Evolutionary conservation across 345 rosid species (phyloP).

Genomic region (Gossypium bickii): DNA sequence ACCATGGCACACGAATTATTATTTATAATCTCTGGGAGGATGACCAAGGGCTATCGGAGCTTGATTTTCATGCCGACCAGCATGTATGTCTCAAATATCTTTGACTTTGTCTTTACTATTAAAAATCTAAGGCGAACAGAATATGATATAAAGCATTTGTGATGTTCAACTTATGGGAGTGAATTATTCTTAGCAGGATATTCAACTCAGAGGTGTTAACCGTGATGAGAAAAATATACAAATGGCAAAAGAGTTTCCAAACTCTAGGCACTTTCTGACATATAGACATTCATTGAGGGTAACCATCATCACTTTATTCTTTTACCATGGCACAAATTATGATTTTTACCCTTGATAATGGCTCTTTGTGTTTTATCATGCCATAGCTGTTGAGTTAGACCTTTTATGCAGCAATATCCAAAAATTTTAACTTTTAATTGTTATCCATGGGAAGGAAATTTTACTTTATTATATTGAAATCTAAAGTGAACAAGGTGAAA

Average conservation of each 20-base stretch:
- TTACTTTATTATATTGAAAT: no score
- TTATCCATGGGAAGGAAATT: no score
- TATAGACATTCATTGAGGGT: conserved; percentile 93
- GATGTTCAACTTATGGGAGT: conserved; percentile 3
- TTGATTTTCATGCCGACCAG: conserved; percentile 74
- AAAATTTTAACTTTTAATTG: no score
- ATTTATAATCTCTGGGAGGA: conserved; percentile 96
- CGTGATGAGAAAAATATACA: conserved; percentile 87
- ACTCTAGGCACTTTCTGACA: conserved; percentile 80
- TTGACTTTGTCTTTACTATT: background rate
- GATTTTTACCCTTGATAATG: background rate
- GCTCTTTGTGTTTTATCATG: background rate
- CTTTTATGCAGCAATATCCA: no score
- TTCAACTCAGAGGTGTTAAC: conserved; percentile 94
- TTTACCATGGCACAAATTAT: background rate
- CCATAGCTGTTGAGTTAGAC: background rate
- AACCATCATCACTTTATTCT: conserved; percentile 1
- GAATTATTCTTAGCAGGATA: conserved; percentile 54
- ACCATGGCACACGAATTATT: conserved; percentile 74
- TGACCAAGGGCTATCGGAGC: conserved; percentile 78
- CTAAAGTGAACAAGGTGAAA: no score
- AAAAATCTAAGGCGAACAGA: background rate
- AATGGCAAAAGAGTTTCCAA: conserved; percentile 75
- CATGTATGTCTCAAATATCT: conserved; percentile 43
- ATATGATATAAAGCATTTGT: background rate